phyloP scores from a whole-genome alignment of 257 asterid species.

The Nicotiana tomentosiformis region DNA sequence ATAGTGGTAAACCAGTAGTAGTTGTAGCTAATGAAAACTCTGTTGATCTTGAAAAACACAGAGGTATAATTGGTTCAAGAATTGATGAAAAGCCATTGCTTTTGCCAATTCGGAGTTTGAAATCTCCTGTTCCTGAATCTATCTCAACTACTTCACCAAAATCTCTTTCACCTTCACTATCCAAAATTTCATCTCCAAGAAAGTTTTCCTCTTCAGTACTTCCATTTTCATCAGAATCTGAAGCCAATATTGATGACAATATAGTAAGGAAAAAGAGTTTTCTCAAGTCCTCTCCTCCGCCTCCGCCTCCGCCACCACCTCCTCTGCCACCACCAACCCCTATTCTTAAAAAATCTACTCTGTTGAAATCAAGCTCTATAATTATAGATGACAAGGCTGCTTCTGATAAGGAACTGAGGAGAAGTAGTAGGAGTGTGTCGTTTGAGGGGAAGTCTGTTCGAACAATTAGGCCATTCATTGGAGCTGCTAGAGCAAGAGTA shows the following conservation, averaged over 20 bases:
- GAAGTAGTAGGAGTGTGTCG: constrained; percentile 42
- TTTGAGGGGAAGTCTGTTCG: constrained; percentile 29
- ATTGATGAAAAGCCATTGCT: constrained; percentile 62
- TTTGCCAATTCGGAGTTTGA: constrained; percentile 81
- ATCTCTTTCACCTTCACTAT: neutral
- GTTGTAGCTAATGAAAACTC: constrained; percentile 40
- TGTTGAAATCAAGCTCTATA: constrained; percentile 33
- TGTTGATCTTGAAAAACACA: constrained; percentile 8
- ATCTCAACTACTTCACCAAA: constrained; percentile 22
- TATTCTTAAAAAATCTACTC: constrained; percentile 23
- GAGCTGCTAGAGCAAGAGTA: neutral
- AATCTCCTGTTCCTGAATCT: constrained; percentile 39
- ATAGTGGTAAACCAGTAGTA: constrained; percentile 51
- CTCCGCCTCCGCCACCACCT: constrained; percentile 43
- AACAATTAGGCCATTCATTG: constrained; percentile 22
- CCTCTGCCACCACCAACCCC: constrained; percentile 22
- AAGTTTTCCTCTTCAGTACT: constrained; percentile 12
- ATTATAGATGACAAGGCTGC: neutral
- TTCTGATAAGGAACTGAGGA: constrained; percentile 30
- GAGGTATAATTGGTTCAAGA: constrained; percentile 12
- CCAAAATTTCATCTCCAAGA: constrained; percentile 15
- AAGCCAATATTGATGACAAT: constrained; percentile 32
- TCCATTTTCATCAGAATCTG: constrained; percentile 31
- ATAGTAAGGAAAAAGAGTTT: constrained; percentile 29
- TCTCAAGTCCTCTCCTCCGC: constrained; percentile 22